Evolutionary conservation across 495 filamentous ascomycete species (phyloP).

Genomic region (Xylaria grammica): DNA sequence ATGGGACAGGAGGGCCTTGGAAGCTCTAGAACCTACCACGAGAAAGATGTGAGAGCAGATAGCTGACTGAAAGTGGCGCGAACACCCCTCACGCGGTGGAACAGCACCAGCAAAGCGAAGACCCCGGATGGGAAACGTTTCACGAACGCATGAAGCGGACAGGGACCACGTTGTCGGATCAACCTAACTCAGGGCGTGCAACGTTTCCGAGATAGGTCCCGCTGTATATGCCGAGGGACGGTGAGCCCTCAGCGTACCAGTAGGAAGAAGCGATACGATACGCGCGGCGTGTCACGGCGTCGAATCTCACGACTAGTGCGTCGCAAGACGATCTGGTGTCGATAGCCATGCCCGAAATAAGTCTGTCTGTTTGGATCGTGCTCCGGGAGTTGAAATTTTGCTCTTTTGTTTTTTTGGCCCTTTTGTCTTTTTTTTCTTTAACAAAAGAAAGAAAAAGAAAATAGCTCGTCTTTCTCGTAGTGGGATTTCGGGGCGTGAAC

Average conservation of each 20-base stretch:
- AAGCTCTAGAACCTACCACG: conserved; percentile 1
- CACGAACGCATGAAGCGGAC: conserved; percentile 23
- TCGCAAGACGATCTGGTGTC: not conserved
- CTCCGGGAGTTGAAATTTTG: not conserved
- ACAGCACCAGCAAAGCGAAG: conserved; percentile 3
- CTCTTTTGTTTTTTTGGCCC: not conserved
- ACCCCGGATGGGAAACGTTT: conserved; percentile 16
- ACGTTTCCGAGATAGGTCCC: conserved; percentile 14
- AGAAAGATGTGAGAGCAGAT: conserved; percentile 1
- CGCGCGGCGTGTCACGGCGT: conserved; percentile 14
- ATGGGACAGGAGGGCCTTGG: not conserved
- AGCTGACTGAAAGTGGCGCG: conserved; percentile 12
- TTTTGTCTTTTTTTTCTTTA: not conserved
- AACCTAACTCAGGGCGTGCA: conserved; percentile 9
- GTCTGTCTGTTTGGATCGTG: not conserved
- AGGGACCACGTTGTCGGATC: conserved; percentile 24
- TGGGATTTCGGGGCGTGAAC: not conserved
- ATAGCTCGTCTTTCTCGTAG: not conserved
- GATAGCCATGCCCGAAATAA: not conserved
- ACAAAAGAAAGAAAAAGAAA: not conserved
- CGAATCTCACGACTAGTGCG: not conserved
- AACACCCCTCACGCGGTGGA: conserved; percentile 21
- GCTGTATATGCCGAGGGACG: not conserved
- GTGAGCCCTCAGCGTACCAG: not conserved
- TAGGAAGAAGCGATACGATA: not conserved